Base-by-base conservation (phyloP, 2,329 filamentous ascomycete genomes). In the Phymatotrichopsis omnivora region DNA sequence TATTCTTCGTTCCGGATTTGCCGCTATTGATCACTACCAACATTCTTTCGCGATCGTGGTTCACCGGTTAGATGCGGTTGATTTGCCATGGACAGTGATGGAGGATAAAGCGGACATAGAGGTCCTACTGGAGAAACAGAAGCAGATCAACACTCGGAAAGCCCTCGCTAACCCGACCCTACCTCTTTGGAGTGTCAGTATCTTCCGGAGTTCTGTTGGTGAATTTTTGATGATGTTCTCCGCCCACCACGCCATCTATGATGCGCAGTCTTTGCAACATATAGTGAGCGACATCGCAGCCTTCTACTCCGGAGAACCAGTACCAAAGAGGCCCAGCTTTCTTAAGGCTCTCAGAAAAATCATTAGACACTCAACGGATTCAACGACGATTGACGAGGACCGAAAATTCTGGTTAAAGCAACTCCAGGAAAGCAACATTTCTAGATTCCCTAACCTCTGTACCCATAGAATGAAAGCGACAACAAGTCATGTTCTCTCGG, bases 171-270 rank as follows among this genome's bases (percentile, higher is more conserved):
- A 66, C 7, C 59, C 82, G 3, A 66, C 76, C 31, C 51, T 60
- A 0, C 76, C 77, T 0, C 74, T 76, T 1, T 93, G 85, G 85
- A 65, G 65, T 10, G 61, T 84, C 16, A 64, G 66, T 0, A 36
- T 85, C 1, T 59, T 70, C 0, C 54, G 67, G 2, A 33, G 47
- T 2, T 47, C 56, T 8, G 47, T 45, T 3, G 47, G 43, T 5
- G 59, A 50, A 3, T 60, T 76, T 30, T 63, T 71, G 19, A 45
- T 59, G 27, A 44, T 59, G 33, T 58, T 79, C 16, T 73, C 69
- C 7, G 69, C 85, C 2, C 81, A 93, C 52, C 87, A 95, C 64
- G 82, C 83, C 0, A 67, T 95, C 0, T 95, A 93, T 55, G 87
- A 95, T 65, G 87, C 85, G 0, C 70, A 76, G 30, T 86, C 85